Base-by-base conservation (phyloP, 805 yeast species). In the Ogataea methylovora region DNA sequence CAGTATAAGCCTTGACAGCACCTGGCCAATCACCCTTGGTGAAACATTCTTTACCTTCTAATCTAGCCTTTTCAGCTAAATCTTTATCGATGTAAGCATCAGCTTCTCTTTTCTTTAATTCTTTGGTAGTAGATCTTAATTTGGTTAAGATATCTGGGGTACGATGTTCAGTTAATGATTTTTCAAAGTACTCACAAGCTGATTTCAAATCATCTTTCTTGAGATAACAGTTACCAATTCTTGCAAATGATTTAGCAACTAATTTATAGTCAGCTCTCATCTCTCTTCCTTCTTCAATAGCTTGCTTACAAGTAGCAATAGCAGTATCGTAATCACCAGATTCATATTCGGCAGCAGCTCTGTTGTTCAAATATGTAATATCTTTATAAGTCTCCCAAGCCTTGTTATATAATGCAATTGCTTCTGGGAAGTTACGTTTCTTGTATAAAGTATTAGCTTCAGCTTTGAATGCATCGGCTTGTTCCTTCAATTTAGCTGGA, bases 311-410 rank as follows among this genome's bases (percentile, higher is more conserved):
- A 4, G 97, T 85, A 39, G 69, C 62, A 44, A 92, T 84, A 27
- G 95, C 88, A 9, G 79, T 62, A 38, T 87, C 95, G 51, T 73
- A 84, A 52, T 87, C 96, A 42, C 92, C 95, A 60, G 88, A 86
- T 65, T 92, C 99, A 54, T 63, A 92, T 63, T 92, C 95, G 23
- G 98, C 99, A 37, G 99, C 97, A 26, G 98, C 92, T 52, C 94
- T 78, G 70, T 92, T 92, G 69, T 94, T 92, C 57, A 92, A 71
- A 57, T 83, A 92, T 1, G 97, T 90, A 52, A 90, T 85, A 56
- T 92, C 97, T 52, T 78, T 72, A 62, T 68, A 61, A 15, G 77
- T 56, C 23, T 79, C 82, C 83, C 86, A 92, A 2, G 99, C 99
- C 54, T 78, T 72, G 54, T 84, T 68, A 64, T 92, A 92, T 42